A percentile compares a stretch with the other conserved stretches of the same genome.
Conservation (phyloP, 1,284 basidiomycete genomes). For the Pseudozyma sp. region DNA sequence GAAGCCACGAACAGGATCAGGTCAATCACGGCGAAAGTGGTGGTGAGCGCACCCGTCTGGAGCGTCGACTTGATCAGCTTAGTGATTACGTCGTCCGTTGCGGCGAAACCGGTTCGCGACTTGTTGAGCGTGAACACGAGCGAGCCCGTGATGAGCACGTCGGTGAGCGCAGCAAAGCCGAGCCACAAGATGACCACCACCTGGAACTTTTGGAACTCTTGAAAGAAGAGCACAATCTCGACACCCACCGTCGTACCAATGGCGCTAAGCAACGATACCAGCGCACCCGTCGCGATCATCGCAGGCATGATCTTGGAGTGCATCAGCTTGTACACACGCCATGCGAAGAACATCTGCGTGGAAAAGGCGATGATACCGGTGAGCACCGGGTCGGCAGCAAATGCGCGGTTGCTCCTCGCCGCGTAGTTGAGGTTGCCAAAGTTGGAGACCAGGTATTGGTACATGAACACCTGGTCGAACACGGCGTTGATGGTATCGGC, state of each 20-base stretch:
- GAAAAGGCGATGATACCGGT: slow-evolving; percentile 60
- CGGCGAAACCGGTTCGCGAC: slow-evolving; percentile 62
- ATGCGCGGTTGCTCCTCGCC: slow-evolving; percentile 42
- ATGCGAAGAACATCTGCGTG: slow-evolving; percentile 64
- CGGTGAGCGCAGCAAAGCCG: slow-evolving; percentile 57
- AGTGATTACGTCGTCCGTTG: slow-evolving; percentile 64
- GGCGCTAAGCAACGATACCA: slow-evolving; percentile 51
- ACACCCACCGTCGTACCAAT: slow-evolving; percentile 61
- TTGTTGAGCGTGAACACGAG: slow-evolving; percentile 61
- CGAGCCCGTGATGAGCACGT: slow-evolving; percentile 56
- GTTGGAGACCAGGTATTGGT: slow-evolving; percentile 60
- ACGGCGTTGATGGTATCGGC: slow-evolving; percentile 56
- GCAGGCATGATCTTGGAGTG: slow-evolving; percentile 53
- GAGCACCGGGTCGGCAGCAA: slow-evolving; percentile 57
- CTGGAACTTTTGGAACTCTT: slow-evolving; percentile 62
- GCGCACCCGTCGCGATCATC: slow-evolving; percentile 40
- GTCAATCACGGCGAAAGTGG: slow-evolving; percentile 57
- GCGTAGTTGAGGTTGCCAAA: slow-evolving; percentile 57
- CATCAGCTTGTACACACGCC: slow-evolving; percentile 61
- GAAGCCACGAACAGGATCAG: slow-evolving; percentile 59
- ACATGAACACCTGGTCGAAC: slow-evolving; percentile 58
- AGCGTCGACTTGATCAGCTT: slow-evolving; percentile 61
- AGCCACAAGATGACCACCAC: slow-evolving; percentile 64
- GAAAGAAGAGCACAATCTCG: slow-evolving; percentile 50
- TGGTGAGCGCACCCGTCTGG: slow-evolving; percentile 63